Evolutionary conservation across 1,284 basidiomycete genomes (phyloP).

Genomic region (Apiotrichum akiyoshidainum): DNA sequence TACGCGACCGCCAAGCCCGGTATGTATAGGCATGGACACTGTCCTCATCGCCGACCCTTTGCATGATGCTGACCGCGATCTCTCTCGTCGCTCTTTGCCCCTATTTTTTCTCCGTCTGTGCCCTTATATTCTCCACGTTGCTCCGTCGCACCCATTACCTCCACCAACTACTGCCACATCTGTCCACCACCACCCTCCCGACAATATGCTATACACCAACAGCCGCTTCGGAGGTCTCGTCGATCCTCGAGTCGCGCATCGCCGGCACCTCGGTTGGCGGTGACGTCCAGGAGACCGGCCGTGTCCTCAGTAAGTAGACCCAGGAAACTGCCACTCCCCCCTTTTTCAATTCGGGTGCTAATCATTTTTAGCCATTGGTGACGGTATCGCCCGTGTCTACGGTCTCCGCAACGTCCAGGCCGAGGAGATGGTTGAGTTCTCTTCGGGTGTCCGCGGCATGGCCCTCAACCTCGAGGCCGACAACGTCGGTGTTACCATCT

Average conservation of each 20-base stretch:
- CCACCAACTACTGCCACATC: constrained; percentile 39
- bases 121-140: constrained; percentile 2
- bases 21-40: constrained; percentile 53
- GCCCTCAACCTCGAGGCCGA: constrained; percentile 99
- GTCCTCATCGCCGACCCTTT: too few species aligned
- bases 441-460: constrained; percentile 97
- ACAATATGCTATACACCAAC: constrained; percentile 10
- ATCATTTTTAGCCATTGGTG: constrained; percentile 77
- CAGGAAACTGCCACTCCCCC: background rate
- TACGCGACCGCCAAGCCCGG: constrained; percentile 98
- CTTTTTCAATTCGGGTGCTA: background rate
- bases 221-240: constrained; percentile 99
- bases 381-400: constrained; percentile 99
- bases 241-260: constrained; percentile 98
- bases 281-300: constrained; percentile 98
- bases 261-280: constrained; percentile 82
- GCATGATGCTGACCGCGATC: background rate
- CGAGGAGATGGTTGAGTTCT: constrained; percentile 99
- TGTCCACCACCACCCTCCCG: constrained; percentile 3
- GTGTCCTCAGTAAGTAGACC: constrained; percentile 78
- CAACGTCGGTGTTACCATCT: constrained; percentile 99
- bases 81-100: background rate
- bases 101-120: background rate
- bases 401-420: constrained; percentile 75
- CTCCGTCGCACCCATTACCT: constrained; percentile 49